Percentiles rank a stretch among this genome's conserved stretches.
Conservation (phyloP, 768 basidiomycete species). For the Boletus reticulatus region DNA sequence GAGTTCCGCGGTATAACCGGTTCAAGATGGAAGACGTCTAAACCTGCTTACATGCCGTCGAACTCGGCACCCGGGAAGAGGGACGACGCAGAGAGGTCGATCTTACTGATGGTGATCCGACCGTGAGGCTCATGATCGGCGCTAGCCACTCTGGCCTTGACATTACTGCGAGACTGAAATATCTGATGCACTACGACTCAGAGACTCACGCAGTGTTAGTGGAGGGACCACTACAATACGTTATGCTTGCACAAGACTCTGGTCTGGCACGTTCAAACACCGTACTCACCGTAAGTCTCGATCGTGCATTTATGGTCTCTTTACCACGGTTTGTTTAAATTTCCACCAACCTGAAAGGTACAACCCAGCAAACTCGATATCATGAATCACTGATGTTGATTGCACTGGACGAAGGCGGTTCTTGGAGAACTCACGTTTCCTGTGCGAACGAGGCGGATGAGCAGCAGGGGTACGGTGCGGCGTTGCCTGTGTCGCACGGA, state of each 20-base stretch:
- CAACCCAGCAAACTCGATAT: too few species aligned
- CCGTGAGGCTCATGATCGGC: slow-evolving; percentile 61
- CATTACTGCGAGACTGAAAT: slow-evolving; percentile 61
- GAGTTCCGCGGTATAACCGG: slow-evolving; percentile 46
- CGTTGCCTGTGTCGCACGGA: too few species aligned
- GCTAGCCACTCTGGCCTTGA: slow-evolving; percentile 68
- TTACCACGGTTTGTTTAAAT: too few species aligned
- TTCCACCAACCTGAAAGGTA: too few species aligned
- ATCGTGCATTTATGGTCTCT: too few species aligned
- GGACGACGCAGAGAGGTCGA: slow-evolving; percentile 17
- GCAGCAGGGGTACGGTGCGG: too few species aligned
- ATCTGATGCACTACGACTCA: slow-evolving; percentile 5
- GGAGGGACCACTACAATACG: slow-evolving; percentile 58
- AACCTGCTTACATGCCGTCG: slow-evolving; percentile 44
- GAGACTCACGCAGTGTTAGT: slow-evolving; percentile 26
- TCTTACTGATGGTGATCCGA: slow-evolving; percentile 48
- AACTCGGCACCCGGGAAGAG: slow-evolving; percentile 44
- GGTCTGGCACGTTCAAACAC: too few species aligned
- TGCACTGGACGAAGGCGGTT: too few species aligned
- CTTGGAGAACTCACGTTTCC: too few species aligned
- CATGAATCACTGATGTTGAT: too few species aligned
- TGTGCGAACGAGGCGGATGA: too few species aligned
- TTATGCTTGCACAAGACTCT: slow-evolving; percentile 57
- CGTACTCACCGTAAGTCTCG: too few species aligned
- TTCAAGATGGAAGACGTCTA: slow-evolving; percentile 59